Conservation (phyloP, 208 protist genomes). For the Crithidia brevicula region DNA sequence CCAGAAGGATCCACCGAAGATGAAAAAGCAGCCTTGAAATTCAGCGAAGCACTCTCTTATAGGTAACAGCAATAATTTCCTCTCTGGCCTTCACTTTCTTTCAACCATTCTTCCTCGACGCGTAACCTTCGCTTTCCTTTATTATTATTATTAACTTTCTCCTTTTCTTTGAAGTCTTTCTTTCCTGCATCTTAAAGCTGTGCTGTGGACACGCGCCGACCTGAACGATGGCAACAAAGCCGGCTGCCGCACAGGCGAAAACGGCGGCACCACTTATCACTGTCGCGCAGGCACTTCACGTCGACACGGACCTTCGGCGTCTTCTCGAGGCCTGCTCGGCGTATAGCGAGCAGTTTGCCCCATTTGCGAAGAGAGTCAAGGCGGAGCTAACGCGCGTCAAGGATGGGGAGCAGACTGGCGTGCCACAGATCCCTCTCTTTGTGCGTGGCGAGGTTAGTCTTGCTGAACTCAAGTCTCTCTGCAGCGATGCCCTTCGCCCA, state of each 20-base stretch:
- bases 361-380: constrained; percentile 78
- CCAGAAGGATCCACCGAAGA: too few species aligned
- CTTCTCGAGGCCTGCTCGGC: constrained; percentile 56
- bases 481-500: constrained; percentile 53
- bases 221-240: constrained; percentile 33
- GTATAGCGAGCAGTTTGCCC: constrained; percentile 57
- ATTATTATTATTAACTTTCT: neutral
- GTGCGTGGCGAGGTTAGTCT: constrained; percentile 54
- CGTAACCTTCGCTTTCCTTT: too few species aligned
- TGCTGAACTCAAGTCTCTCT: constrained; percentile 52
- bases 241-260: constrained; percentile 41
- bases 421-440: constrained; percentile 83
- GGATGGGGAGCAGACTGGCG: constrained; percentile 74
- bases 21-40: too few species aligned
- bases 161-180: neutral
- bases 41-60: too few species aligned
- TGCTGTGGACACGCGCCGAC: too few species aligned
- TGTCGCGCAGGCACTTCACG: constrained; percentile 68
- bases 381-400: constrained; percentile 73
- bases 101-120: too few species aligned
- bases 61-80: too few species aligned
- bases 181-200: too few species aligned
- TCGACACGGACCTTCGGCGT: constrained; percentile 75
- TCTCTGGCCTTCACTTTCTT: too few species aligned
- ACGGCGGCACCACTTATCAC: constrained; percentile 43